These are phyloP conservation scores for Podaxis mareebaensis DNA, from an alignment of 768 basidiomycete species.

Conservation along the genomic window DNA sequence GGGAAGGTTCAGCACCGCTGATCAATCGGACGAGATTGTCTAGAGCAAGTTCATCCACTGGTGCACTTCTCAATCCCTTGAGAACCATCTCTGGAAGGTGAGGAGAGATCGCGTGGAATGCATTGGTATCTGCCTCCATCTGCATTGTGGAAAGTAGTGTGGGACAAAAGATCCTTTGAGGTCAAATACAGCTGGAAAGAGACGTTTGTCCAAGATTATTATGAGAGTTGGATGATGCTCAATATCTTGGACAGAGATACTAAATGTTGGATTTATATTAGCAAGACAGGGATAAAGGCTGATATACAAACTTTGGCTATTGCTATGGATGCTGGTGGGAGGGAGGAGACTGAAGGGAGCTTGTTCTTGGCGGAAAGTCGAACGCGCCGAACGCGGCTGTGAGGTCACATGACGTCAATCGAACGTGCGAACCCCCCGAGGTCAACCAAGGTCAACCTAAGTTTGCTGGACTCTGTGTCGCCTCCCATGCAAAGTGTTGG, in stretches of 20 bases:
- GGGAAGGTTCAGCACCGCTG: slow-evolving; percentile 37
- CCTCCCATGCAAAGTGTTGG: too few species aligned
- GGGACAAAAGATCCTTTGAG: slow-evolving; percentile 8
- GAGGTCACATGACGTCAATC: slow-evolving; percentile 12
- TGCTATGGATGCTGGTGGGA: not conserved
- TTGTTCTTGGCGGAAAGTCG: not conserved
- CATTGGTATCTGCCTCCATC: slow-evolving; percentile 5
- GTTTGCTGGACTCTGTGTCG: not conserved
- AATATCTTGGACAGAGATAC: not conserved
- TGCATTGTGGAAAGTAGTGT: not conserved
- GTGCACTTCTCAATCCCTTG: slow-evolving; percentile 19
- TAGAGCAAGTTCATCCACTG: slow-evolving; percentile 35
- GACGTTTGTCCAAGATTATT: not conserved
- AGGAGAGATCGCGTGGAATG: slow-evolving; percentile 12
- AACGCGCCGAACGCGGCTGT: not conserved
- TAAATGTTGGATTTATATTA: not conserved
- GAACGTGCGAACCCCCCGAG: not conserved
- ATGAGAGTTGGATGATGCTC: not conserved
- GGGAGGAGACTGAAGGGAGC: not conserved
- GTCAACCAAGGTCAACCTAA: not conserved
- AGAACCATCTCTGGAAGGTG: slow-evolving; percentile 10
- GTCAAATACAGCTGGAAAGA: not conserved
- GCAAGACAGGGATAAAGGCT: not conserved
- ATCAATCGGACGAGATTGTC: slow-evolving; percentile 47
- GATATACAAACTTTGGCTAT: slow-evolving; percentile 12